Percentiles rank a stretch among this genome's conserved stretches.
phyloP scores from a whole-genome alignment of 352 stramenopile species.

The Hyaloperonospora arabidopsidis region DNA sequence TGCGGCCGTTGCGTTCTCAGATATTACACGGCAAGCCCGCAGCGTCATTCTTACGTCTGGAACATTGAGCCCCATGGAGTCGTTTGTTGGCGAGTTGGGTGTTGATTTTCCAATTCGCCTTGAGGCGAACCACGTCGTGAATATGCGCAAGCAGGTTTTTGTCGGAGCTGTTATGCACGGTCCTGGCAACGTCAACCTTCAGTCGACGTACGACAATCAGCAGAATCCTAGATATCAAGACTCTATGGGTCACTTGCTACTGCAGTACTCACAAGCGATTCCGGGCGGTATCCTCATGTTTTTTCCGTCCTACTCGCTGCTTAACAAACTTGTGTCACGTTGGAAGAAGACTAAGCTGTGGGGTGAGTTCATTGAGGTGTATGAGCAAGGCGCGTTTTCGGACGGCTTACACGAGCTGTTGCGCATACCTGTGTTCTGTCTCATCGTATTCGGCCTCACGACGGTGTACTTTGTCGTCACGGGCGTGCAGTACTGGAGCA shows the following conservation, averaged over 20 bases:
- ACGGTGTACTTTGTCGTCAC: constrained; percentile 85
- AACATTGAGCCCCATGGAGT: constrained; percentile 82
- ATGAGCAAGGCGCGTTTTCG: constrained; percentile 58
- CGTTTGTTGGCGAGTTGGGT: constrained; percentile 76
- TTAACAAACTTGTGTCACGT: constrained; percentile 56
- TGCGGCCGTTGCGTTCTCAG: constrained; percentile 73
- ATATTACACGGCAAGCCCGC: constrained; percentile 52
- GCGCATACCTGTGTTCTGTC: constrained; percentile 64
- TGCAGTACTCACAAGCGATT: constrained; percentile 58
- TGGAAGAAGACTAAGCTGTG: constrained; percentile 70
- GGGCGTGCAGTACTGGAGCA: constrained; percentile 83
- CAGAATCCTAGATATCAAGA: constrained; percentile 78
- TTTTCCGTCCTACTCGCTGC: constrained; percentile 76
- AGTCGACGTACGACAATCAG: constrained; percentile 74
- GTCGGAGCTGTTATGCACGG: constrained; percentile 66
- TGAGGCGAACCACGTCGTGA: constrained; percentile 82
- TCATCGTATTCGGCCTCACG: constrained; percentile 70
- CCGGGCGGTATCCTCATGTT: constrained; percentile 83
- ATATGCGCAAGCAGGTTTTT: constrained; percentile 83
- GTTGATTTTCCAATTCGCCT: constrained; percentile 74
- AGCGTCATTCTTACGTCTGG: constrained; percentile 81
- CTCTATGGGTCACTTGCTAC: constrained; percentile 63
- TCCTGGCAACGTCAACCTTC: constrained; percentile 57
- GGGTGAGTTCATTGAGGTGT: constrained; percentile 67
- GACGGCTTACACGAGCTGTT: constrained; percentile 56